Conservation (phyloP, 2,329 filamentous ascomycete species). For the Talaromyces sp. region DNA sequence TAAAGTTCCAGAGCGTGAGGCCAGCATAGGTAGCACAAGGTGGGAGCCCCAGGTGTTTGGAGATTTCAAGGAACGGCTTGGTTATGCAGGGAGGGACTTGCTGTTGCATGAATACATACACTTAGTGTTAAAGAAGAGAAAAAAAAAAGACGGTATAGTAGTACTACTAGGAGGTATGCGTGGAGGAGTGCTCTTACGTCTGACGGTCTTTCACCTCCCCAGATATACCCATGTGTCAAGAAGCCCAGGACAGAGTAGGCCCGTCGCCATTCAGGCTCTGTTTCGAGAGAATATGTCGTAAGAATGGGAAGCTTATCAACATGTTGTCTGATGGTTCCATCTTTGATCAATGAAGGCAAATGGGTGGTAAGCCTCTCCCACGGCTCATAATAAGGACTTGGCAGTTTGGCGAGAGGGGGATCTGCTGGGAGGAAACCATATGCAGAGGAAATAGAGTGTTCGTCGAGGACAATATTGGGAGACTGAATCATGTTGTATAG, state of each 20-base stretch:
- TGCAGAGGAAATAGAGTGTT: slow-evolving; percentile 62
- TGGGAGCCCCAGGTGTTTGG: slow-evolving; percentile 40
- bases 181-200: slow-evolving; percentile 65
- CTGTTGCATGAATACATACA: no score
- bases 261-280: slow-evolving; percentile 83
- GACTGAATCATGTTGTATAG: slow-evolving; percentile 29
- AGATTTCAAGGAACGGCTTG: slow-evolving; percentile 41
- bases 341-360: slow-evolving; percentile 76
- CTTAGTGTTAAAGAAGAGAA: no score
- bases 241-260: slow-evolving; percentile 77
- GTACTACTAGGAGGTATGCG: no score
- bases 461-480: slow-evolving; percentile 53
- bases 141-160: no score
- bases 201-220: slow-evolving; percentile 72
- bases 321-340: slow-evolving; percentile 71
- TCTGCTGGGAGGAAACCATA: slow-evolving; percentile 84
- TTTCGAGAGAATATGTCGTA: slow-evolving; percentile 72
- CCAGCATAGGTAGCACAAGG: slow-evolving; percentile 49
- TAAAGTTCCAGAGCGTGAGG: slow-evolving; percentile 45
- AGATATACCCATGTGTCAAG: slow-evolving; percentile 79
- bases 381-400: slow-evolving; percentile 83
- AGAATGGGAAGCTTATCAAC: slow-evolving; percentile 78
- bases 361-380: slow-evolving; percentile 83
- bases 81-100: slow-evolving; percentile 39
- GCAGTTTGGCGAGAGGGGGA: slow-evolving; percentile 71